These are phyloP conservation scores for Zalaria sp. DNA, from an alignment of 2,329 filamentous ascomycete genomes.

Conservation along the genomic window DNA sequence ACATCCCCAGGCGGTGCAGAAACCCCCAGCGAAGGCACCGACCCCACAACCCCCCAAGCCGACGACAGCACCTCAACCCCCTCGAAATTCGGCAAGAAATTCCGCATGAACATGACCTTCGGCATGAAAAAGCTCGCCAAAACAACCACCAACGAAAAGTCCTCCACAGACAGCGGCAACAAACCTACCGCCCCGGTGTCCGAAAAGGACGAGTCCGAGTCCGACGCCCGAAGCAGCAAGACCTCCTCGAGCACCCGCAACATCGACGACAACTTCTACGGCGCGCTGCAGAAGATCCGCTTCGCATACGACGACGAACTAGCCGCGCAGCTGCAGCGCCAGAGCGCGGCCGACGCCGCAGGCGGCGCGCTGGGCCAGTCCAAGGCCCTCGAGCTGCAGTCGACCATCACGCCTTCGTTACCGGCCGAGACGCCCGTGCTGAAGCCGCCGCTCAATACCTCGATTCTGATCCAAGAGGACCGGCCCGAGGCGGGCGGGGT, in stretches of 20 bases:
- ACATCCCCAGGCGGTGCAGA: slow-evolving; percentile 10
- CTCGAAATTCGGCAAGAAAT: slow-evolving; percentile 59
- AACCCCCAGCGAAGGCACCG: slow-evolving; percentile 21
- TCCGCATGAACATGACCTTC: slow-evolving; percentile 59
- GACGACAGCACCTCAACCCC: slow-evolving; percentile 41
- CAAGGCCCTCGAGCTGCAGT: slow-evolving; percentile 34
- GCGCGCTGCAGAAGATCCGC: slow-evolving; percentile 57
- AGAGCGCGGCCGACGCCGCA: slow-evolving; percentile 18
- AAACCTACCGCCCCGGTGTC: slow-evolving; percentile 46
- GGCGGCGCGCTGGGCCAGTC: slow-evolving; percentile 10
- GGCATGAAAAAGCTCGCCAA: slow-evolving; percentile 67
- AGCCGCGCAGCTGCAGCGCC: slow-evolving; percentile 27
- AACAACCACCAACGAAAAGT: slow-evolving; percentile 47
- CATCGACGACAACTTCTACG: slow-evolving; percentile 61
- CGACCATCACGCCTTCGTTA: slow-evolving; percentile 52
- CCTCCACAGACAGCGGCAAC: slow-evolving; percentile 16
- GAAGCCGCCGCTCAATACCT: slow-evolving; percentile 52
- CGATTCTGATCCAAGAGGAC: slow-evolving; percentile 52
- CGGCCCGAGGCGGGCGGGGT: slow-evolving; percentile 47
- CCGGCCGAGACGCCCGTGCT: slow-evolving; percentile 63
- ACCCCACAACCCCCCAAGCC: slow-evolving; percentile 29
- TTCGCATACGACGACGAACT: slow-evolving; percentile 59
- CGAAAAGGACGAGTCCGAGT: slow-evolving; percentile 48
- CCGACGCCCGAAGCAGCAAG: slow-evolving; percentile 43
- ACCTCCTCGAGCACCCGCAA: slow-evolving; percentile 50